Evolutionary conservation across 73 alveolate species (phyloP).

Genomic region (Tetrahymena borealis): DNA sequence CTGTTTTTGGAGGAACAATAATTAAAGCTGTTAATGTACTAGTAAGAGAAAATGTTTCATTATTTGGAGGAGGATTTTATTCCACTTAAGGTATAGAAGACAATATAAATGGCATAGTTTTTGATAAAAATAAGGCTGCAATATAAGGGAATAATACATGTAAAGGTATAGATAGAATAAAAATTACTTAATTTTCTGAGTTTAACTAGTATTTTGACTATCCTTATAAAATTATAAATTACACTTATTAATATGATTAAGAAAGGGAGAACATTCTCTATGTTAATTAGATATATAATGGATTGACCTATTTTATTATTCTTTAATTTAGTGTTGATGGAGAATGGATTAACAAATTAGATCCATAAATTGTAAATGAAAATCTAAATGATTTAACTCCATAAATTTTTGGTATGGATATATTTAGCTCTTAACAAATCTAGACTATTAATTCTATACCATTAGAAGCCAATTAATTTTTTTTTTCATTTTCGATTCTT

Average conservation of each 20-base stretch:
- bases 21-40: not conserved
- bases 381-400: not conserved
- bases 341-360: not conserved
- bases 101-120: not conserved
- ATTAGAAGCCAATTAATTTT: not conserved
- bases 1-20: not conserved
- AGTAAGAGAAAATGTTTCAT: not conserved
- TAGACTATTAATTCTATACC: not conserved
- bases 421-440: not conserved
- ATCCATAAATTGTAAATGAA: not conserved
- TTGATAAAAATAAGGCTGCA: not conserved
- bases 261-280: not conserved
- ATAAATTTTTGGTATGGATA: not conserved
- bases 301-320: not conserved
- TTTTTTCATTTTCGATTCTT: not conserved
- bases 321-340: not conserved
- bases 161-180: not conserved
- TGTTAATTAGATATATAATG: not conserved
- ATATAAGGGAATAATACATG: not conserved
- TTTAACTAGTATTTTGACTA: not conserved
- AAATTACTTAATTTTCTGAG: not conserved
- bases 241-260: not conserved
- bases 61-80: not conserved
- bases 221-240: not conserved
- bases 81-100: not conserved